Conservation (phyloP, 1,139 yeast species). For the Hanseniaspora sp. region DNA sequence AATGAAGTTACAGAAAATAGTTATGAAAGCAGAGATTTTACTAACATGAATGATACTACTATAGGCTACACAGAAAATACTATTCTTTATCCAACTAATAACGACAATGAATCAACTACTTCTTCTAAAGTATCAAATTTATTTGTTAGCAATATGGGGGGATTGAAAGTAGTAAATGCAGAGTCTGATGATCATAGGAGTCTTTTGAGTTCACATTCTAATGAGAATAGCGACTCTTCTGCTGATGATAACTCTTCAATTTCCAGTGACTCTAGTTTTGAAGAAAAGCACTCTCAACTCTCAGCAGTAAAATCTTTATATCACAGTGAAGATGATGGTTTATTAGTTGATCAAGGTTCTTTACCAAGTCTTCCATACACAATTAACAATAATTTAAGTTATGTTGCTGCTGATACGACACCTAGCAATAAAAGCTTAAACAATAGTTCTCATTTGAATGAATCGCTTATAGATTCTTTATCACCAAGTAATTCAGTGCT, state of each 20-base stretch:
- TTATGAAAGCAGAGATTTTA: neutral
- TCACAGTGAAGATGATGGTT: conserved; percentile 9
- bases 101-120: neutral
- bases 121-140: conserved; percentile 1
- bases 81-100: neutral
- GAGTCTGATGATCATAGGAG: neutral
- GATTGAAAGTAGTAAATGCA: conserved; percentile 10
- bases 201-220: neutral
- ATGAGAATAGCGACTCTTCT: neutral
- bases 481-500: neutral
- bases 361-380: conserved; percentile 13
- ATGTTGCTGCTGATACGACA: neutral
- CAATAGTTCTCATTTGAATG: no score
- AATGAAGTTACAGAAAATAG: neutral
- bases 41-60: neutral
- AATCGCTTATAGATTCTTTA: neutral
- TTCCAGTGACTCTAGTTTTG: conserved; percentile 1
- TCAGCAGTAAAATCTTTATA: conserved; percentile 13
- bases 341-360: conserved; percentile 1
- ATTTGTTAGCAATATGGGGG: neutral
- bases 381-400: neutral
- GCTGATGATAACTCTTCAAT: neutral
- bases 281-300: conserved; percentile 6
- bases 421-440: neutral
- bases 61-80: neutral